Base-by-base conservation (phyloP, 1,139 yeast species). In the Arxiozyma slooffiae region DNA sequence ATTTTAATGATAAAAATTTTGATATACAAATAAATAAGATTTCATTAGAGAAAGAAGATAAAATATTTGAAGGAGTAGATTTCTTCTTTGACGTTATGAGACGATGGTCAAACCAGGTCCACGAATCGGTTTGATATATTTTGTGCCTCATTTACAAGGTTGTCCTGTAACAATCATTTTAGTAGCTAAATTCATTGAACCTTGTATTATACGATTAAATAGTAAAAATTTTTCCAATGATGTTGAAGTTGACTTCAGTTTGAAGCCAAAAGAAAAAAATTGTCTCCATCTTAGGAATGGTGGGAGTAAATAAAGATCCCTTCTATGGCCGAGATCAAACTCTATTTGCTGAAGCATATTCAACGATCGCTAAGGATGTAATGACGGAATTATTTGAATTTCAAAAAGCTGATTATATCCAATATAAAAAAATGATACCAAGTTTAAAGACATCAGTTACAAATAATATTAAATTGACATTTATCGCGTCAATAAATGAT, bases 91-190 rank as follows among this genome's bases (percentile, higher is more conserved):
- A 81, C 36, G 78, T 87, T 44, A 73, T 92, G 66, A 71, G 73
- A 57, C 82, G 81, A 64, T 86, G 94, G 89, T 70, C 75, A 44
- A 71, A 79, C 21, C 88, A 85, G 58, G 73, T 92, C 30, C 76
- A 78, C 50, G 75, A 78, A 34, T 90, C 96, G 97, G 92, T 65
- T 84, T 85, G 58, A 79, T 92, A 11, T 88, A 84, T 64, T 78
- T 92, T 56, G 96, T 96, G 1, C 81, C 95, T 0, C 98, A 92
- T 69, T 88, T 97, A 0, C 98, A 92, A 67, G 97, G 98, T 0
- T 83, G 94, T 50, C 97, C 96, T 0, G 97, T 92, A 0, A 81
- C 96, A 0, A 81, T 88, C 1, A 83, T 88, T 46, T 66, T 92
- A 34, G 69, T 89, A 37, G 86, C 96, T 0, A 76, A 78, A 57